A percentile compares a stretch with the other conserved stretches of the same genome.
Conservation (phyloP, 2,329 filamentous ascomycete species). For the Colletotrichum liriopes region DNA sequence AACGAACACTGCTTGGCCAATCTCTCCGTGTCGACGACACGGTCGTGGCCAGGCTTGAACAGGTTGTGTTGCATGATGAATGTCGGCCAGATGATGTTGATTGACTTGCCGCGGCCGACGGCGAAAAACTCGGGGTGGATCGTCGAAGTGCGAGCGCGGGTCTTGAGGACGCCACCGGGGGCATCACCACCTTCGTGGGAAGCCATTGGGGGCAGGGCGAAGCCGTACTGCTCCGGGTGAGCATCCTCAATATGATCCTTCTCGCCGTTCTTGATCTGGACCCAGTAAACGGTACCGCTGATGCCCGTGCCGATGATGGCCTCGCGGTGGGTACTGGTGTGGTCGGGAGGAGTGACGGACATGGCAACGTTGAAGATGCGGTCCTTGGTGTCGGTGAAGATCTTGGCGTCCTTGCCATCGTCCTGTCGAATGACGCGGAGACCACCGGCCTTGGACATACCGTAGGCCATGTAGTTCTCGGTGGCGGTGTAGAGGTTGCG, state of each 20-base stretch:
- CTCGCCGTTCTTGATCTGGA: constrained; percentile 81
- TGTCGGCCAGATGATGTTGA: constrained; percentile 86
- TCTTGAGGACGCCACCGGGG: constrained; percentile 94
- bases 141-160: constrained; percentile 90
- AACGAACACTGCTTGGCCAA: constrained; percentile 89
- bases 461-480: constrained; percentile 93
- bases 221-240: constrained; percentile 86
- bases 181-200: constrained; percentile 92
- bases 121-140: constrained; percentile 95
- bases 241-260: constrained; percentile 86
- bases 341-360: constrained; percentile 76
- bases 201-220: constrained; percentile 89
- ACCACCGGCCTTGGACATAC: constrained; percentile 92
- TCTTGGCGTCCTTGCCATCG: constrained; percentile 90
- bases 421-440: constrained; percentile 95
- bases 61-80: constrained; percentile 75
- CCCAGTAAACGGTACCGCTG: constrained; percentile 98
- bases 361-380: constrained; percentile 95
- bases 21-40: constrained; percentile 87
- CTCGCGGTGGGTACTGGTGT: constrained; percentile 75
- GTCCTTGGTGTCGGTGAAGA: constrained; percentile 93
- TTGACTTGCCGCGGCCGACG: constrained; percentile 94
- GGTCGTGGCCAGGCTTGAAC: constrained; percentile 75
- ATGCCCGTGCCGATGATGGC: constrained; percentile 93
- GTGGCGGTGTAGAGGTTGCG: constrained; percentile 93